phyloP scores from a whole-genome alignment of 345 rosid species.

The Triadica sebifera region DNA sequence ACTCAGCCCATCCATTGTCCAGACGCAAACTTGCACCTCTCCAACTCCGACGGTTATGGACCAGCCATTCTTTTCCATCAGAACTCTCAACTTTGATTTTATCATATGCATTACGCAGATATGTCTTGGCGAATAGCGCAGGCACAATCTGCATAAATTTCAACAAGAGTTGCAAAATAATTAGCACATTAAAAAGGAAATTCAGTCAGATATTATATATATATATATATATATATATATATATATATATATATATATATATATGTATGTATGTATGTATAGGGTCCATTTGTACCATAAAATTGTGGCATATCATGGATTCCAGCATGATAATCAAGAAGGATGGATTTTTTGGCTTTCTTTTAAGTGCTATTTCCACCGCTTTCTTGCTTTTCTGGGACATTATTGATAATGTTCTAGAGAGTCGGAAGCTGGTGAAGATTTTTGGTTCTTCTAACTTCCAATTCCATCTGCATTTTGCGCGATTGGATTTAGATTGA shows the following conservation, averaged over 20 bases:
- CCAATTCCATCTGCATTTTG: not conserved
- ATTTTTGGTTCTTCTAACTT: not conserved
- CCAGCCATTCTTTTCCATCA: conserved; percentile 1
- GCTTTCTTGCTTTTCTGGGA: not conserved
- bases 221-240: too few species aligned
- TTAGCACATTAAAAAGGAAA: not conserved
- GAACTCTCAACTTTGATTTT: conserved; percentile 3
- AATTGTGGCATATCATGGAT: not conserved
- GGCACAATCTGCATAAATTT: conserved; percentile 11
- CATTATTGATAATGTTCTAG: not conserved
- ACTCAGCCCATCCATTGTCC: not conserved
- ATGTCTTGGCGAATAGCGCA: not conserved
- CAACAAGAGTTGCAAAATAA: not conserved
- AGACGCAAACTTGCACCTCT: not conserved
- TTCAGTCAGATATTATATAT: not conserved
- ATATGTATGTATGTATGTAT: too few species aligned
- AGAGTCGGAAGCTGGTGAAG: not conserved
- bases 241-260: too few species aligned
- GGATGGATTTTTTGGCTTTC: not conserved
- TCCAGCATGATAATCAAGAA: not conserved
- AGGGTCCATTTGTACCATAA: not conserved
- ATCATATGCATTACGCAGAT: not conserved
- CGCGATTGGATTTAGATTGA: too few species aligned
- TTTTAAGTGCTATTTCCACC: not conserved
- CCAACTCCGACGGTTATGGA: not conserved